A percentile compares a stretch with the other conserved stretches of the same genome.
Evolutionary conservation across 23 red algal genomes (phyloP).

Genomic region (Cyanidium caldarium): DNA sequence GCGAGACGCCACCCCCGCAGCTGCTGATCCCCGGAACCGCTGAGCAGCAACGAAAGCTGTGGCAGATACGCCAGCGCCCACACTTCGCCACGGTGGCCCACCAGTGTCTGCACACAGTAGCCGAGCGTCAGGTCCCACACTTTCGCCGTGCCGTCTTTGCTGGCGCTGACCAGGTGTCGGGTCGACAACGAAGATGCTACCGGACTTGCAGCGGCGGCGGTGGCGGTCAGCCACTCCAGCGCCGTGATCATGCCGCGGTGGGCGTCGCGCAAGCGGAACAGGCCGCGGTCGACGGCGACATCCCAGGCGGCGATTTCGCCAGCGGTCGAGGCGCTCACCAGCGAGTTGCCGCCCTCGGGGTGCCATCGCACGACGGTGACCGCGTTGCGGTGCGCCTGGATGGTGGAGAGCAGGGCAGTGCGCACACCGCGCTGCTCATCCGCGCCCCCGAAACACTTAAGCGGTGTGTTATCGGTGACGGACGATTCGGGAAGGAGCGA

Average conservation of each 20-base stretch:
- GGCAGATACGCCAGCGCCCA: slow-evolving; percentile 22
- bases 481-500: too few species aligned
- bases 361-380: not conserved
- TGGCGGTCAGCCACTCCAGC: too few species aligned
- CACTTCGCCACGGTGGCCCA: slow-evolving; percentile 45
- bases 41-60: slow-evolving; percentile 23
- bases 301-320: slow-evolving; percentile 67
- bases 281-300: slow-evolving; percentile 19
- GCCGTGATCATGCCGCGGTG: slow-evolving; percentile 41
- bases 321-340: slow-evolving; percentile 41
- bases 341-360: not conserved
- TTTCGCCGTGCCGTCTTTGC: slow-evolving; percentile 43
- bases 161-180: slow-evolving; percentile 20
- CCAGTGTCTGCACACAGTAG: slow-evolving; percentile 69
- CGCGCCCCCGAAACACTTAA: not conserved
- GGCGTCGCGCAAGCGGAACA: slow-evolving; percentile 32
- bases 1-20: slow-evolving; percentile 14
- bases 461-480: too few species aligned
- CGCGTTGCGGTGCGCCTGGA: not conserved
- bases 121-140: slow-evolving; percentile 35
- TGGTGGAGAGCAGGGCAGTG: not conserved
- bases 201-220: too few species aligned
- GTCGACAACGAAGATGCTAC: too few species aligned
- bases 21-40: slow-evolving; percentile 24
- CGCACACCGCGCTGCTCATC: not conserved